Evolutionary conservation across 345 rosid genomes (phyloP).

Genomic region (Erucastrum elatum): DNA sequence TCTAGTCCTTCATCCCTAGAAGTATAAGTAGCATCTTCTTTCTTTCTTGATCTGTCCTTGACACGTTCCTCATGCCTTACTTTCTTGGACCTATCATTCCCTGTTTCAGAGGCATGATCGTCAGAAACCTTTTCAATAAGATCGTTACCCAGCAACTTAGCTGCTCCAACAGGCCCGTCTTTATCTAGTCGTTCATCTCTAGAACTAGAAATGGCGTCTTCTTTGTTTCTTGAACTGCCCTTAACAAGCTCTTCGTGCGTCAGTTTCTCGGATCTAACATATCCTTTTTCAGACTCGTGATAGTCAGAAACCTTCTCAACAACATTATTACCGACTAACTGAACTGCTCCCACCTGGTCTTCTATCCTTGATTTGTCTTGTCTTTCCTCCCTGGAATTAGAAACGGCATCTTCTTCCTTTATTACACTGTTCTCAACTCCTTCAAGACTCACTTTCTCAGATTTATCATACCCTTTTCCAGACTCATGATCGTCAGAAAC

Average conservation of each 20-base stretch:
- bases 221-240: slow-evolving; percentile 39
- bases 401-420: slow-evolving; percentile 37
- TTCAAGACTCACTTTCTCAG: slow-evolving; percentile 34
- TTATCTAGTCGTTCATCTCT: slow-evolving; percentile 30
- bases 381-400: slow-evolving; percentile 36
- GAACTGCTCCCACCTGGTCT: slow-evolving; percentile 32
- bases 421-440: slow-evolving; percentile 38
- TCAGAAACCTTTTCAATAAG: slow-evolving; percentile 44
- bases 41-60: slow-evolving; percentile 42
- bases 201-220: slow-evolving; percentile 27
- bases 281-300: slow-evolving; percentile 37
- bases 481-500: slow-evolving; percentile 38
- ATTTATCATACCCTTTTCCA: slow-evolving; percentile 37
- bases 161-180: slow-evolving; percentile 34
- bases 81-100: neutral
- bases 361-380: slow-evolving; percentile 20
- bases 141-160: slow-evolving; percentile 27
- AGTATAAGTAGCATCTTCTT: slow-evolving; percentile 8
- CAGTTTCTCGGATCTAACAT: slow-evolving; percentile 37
- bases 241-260: slow-evolving; percentile 41
- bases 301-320: slow-evolving; percentile 40
- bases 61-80: neutral
- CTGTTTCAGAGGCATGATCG: slow-evolving; percentile 27
- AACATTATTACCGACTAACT: slow-evolving; percentile 21
- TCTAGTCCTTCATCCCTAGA: slow-evolving; percentile 31